Evolutionary conservation across 345 rosid genomes (phyloP).

Genomic region (Litchi chinensis): DNA sequence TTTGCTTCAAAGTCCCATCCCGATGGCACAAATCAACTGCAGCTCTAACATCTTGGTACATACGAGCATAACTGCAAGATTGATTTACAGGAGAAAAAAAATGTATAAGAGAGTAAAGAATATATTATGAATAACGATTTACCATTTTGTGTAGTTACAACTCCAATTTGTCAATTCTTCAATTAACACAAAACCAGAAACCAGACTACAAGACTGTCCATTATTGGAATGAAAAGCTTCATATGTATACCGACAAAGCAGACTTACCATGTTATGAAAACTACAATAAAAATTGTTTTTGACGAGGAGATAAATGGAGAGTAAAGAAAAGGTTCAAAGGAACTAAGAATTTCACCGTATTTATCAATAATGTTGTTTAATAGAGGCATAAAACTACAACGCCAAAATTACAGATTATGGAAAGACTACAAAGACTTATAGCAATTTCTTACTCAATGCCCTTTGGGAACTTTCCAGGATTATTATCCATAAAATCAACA

Average conservation of each 20-base stretch:
- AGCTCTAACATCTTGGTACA: slow-evolving; percentile 94
- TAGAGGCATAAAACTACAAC: not conserved
- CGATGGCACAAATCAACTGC: slow-evolving; percentile 99
- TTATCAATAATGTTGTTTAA: not conserved
- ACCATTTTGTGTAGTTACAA: not conserved
- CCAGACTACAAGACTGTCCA: not conserved
- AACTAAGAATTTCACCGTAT: not conserved
- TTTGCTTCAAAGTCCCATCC: slow-evolving; percentile 93
- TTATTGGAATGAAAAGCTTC: not conserved
- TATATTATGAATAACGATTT: not conserved
- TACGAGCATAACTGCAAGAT: slow-evolving; percentile 62
- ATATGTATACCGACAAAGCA: not conserved
- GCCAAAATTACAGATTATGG: not conserved
- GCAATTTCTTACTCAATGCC: slow-evolving; percentile 61
- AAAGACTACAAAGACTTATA: not conserved
- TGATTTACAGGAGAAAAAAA: not conserved
- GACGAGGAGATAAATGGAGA: not conserved
- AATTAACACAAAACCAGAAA: not conserved
- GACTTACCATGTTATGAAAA: not conserved
- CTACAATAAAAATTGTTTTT: not conserved
- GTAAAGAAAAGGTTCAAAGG: not conserved
- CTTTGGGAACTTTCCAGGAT: slow-evolving; percentile 65
- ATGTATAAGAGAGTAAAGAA: not conserved
- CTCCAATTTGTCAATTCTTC: not conserved
- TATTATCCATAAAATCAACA: slow-evolving; percentile 82